Conservation (phyloP, 768 basidiomycete genomes). For the Dendrothele bispora region DNA sequence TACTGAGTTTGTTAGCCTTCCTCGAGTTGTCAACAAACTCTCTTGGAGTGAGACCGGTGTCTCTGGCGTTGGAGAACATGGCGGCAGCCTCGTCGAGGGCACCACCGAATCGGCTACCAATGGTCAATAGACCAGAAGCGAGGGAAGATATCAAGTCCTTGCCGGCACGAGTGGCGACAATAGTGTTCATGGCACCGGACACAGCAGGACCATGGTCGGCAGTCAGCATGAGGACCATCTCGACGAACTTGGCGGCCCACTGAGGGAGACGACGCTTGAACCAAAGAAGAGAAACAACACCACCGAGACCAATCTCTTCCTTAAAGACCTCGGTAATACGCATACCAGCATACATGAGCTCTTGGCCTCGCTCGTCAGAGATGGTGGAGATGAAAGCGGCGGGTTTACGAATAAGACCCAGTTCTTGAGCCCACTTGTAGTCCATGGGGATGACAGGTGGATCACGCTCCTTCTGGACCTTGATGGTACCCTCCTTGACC, state of each 20-base stretch:
- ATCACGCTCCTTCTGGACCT: constrained; percentile 74
- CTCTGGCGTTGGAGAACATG: constrained; percentile 93
- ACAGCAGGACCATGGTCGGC: constrained; percentile 98
- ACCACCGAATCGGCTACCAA: constrained; percentile 95
- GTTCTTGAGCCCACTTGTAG: constrained; percentile 96
- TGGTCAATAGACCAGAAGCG: constrained; percentile 94
- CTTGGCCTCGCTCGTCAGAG: constrained; percentile 98
- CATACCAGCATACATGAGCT: constrained; percentile 98
- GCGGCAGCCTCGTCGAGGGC: constrained; percentile 95
- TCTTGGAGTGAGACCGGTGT: constrained; percentile 92
- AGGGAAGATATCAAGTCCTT: constrained; percentile 98
- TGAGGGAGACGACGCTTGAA: constrained; percentile 85
- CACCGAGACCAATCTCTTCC: constrained; percentile 94
- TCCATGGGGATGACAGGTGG: constrained; percentile 99
- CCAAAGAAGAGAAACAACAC: constrained; percentile 95
- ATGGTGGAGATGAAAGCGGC: constrained; percentile 99
- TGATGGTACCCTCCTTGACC: constrained; percentile 65
- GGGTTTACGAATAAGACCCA: constrained; percentile 94
- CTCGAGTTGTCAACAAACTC: constrained; percentile 95
- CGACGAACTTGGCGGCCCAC: constrained; percentile 98
- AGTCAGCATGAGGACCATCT: constrained; percentile 99
- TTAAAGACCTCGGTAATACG: constrained; percentile 98
- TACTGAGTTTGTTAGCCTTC: constrained; percentile 92
- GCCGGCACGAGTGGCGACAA: constrained; percentile 98
- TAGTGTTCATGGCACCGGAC: constrained; percentile 99